Base-by-base conservation (phyloP, 2,329 filamentous ascomycete species). In the Pseudogymnoascus sp. region DNA sequence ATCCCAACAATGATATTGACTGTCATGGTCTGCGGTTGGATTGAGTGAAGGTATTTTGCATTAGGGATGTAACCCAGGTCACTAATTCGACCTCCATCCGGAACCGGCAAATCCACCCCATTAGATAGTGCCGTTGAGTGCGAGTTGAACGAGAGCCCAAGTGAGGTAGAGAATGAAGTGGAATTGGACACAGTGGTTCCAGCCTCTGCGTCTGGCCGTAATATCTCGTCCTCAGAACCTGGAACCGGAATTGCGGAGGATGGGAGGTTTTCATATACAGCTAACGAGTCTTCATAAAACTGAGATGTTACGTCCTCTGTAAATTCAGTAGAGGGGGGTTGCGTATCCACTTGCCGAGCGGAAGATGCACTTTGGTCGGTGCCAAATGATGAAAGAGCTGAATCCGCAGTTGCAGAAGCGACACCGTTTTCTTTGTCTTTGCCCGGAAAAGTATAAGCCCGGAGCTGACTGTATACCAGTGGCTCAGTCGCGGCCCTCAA, bases 1-100 rank as follows among this genome's bases (percentile, higher is more conserved):
- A 96, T 77, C 2, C 86, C 89, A 9, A 85, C 89, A n/a, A 96
- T 80, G 5, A 96, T 71, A 70, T 91, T 90, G 23, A 92, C 82
- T 0, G 90, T 91, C 69, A 92, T 83, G 0, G 90, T 95, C 69
- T 91, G 88, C 0, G 91, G 92, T 28, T 80, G 76, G 52, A 95
- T 86, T 0, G 80, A 80, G 8, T 77, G 70, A 5, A 96, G 77
- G 66, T 88, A 82, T 2, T 71, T 69, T 0, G 89, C 85, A 18
- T 77, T 79, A 0, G 92, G 92, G 8, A 96, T 76, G 62, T 86
- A 82, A 58, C 80, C 79, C 12, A 96, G 76, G 67, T 90, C 77
- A 28, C 76, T 84, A 38, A 91, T 72, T 34, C 76, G 74, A 1
- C 67, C 69, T 3, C 60, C 62, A 19, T 65, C 61, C 4, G 69